Evolutionary conservation across 371 early-diverging fungal species (phyloP), one percentile per base, ranked within the genome.

Genomic region (Synchytrium microbalum): DNA sequence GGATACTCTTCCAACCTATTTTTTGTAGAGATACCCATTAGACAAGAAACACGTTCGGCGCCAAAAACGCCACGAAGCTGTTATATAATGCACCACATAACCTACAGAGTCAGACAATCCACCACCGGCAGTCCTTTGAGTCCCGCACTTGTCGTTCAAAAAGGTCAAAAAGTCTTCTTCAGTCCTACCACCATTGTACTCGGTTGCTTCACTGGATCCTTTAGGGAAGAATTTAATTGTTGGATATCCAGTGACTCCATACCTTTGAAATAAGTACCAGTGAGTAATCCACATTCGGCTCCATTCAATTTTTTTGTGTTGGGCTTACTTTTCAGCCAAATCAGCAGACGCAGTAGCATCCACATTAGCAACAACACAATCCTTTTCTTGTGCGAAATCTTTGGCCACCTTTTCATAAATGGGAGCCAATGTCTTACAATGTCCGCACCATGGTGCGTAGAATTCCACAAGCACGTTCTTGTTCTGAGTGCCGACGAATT

Each of bases 101-200:
- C 63, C 53, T 73, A 84, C 82, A 60, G 64, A 61, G 27, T 72
- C 74, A 58, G 75, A 73, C 16, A 92, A 82, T 14, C 84, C 78
- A 59, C 96, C 96, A 54, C 91, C 93, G 8, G 80, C 81, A 59
- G 80, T 68, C 65, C 95, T 88, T 46, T 88, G 75, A 10, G 94
- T 91, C 29, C 89, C 89, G 68, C 88, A 84, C 60, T 92, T 82
- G 69, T 89, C 79, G 85, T 96, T 96, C 72, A 96, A 81, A 75
- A 86, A 96, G 8, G 84, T 82, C 57, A 95, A 77, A 71, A 96
- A 88, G 66, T 84, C 91, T 69, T 84, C 83, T 72, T 91, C 89
- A 57, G 80, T 70, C 67, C 96, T 89, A 38, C 81, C 85, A 54
- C 86, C 88, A 29, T 87, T 83, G 72, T 91, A 96, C 53, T 81